Base-by-base conservation (phyloP, 192 early-diverging fungal genomes). In the Backusella tarrabulga region DNA sequence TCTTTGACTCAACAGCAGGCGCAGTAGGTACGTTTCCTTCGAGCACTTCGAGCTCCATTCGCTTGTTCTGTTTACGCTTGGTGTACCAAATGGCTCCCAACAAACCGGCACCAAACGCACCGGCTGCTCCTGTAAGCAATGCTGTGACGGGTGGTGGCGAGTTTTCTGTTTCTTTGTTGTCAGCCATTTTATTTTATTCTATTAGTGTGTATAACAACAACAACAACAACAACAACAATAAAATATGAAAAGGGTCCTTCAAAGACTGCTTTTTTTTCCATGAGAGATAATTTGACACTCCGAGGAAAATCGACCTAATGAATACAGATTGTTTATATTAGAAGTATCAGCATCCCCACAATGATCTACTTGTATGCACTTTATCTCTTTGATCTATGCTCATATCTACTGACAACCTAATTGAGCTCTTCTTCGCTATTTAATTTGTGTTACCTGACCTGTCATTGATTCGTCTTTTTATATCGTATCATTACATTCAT, bases 21-120 rank as follows among this genome's bases (percentile, higher is more conserved):
- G 52, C 21, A 14, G 50, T 36, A 68, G 35, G 41, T 34, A 75
- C 63, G 26, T 67, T 63, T n/a, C 32, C 60, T 67, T 44, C 60
- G 5, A 42, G 26, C 7, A 75, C 46, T 50, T 71, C 67, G 4
- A n/a, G 19, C 4, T 52, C 68, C 50, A 69, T 68, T 46, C 66
- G 17, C 21, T 54, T 70, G 9, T 46, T 60, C 32, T 77, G 69
- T 11, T 77, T 77, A 11, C 76, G 67, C 41, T 46, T 54, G 9
- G 76, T 71, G 19, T 77, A 68, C 76, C 76, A 77, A 38, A 77
- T 71, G 11, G 76, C 67, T 19, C 76, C 76, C 29, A 63, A 0
- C 12, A 77, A 12, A 40, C 76, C 76, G 14, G 68, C 67, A 19
- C 67, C 76, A 71, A 77, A 77, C 7, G 76, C 76, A 77, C 44